Evolutionary conservation across 1,284 basidiomycete species (phyloP).

Genomic region (Mycena citricolor): DNA sequence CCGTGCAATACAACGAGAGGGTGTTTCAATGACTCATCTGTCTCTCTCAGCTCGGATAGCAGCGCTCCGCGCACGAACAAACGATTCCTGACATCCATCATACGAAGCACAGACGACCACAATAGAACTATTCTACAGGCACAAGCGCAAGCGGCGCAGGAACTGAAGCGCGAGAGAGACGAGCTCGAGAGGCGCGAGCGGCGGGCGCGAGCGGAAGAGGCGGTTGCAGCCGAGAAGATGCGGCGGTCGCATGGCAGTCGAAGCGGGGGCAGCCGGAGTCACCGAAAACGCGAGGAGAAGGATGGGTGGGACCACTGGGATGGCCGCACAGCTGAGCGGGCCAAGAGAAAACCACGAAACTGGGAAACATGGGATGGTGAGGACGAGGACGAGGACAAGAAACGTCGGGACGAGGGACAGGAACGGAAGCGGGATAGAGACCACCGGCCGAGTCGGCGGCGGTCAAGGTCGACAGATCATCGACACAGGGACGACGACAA

Average conservation of each 20-base stretch:
- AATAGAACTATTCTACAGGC: constrained; percentile 80
- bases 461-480: constrained; percentile 16
- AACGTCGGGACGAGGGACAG: constrained; percentile 7
- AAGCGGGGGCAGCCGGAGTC: constrained; percentile 30
- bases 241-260: constrained; percentile 41
- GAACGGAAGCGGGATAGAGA: background rate
- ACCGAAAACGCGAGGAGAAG: constrained; percentile 35
- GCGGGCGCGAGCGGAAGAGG: constrained; percentile 65
- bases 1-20: too few species aligned
- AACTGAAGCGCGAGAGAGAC: constrained; percentile 63
- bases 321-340: constrained; percentile 41
- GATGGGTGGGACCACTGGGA: constrained; percentile 49
- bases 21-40: background rate
- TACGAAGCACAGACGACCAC: constrained; percentile 89
- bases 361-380: constrained; percentile 43
- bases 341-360: constrained; percentile 41
- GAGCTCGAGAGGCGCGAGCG: constrained; percentile 63
- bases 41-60: constrained; percentile 41
- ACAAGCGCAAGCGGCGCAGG: constrained; percentile 74
- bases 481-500: constrained; percentile 11
- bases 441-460: background rate
- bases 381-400: constrained; percentile 30
- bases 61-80: constrained; percentile 87
- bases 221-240: constrained; percentile 59
- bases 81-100: constrained; percentile 85